Evolutionary conservation across 768 basidiomycete genomes (phyloP).

Genomic region (Tricholoma hemisulphureum): DNA sequence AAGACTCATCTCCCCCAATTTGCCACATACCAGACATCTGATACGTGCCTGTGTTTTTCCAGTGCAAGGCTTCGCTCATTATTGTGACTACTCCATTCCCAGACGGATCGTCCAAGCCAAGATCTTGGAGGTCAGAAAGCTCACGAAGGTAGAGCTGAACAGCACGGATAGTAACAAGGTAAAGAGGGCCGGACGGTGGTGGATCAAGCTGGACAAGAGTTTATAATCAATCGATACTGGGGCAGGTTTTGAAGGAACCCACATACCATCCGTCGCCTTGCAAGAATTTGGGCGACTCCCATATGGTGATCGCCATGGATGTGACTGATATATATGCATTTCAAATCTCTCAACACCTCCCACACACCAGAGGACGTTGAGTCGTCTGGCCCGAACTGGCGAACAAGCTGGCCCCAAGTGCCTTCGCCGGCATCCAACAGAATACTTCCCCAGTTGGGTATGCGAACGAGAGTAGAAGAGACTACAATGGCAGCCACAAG

Average conservation of each 20-base stretch:
- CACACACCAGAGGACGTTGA: conserved; percentile 40
- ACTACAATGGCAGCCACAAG: conserved; percentile 41
- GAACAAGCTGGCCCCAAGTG: conserved; percentile 83
- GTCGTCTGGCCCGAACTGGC: conserved; percentile 64
- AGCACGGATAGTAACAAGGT: conserved; percentile 59
- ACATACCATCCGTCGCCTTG: conserved; percentile 63
- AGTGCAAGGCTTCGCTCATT: conserved; percentile 55
- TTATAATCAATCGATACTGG: neutral
- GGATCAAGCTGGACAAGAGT: conserved; percentile 57
- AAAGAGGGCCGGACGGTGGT: conserved; percentile 60
- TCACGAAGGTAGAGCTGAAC: conserved; percentile 73
- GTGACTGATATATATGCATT: conserved; percentile 85
- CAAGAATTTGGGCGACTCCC: conserved; percentile 72
- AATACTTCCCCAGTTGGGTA: conserved; percentile 70
- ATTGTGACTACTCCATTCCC: conserved; percentile 55
- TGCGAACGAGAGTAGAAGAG: conserved; percentile 71
- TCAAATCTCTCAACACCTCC: conserved; percentile 64
- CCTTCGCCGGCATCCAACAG: conserved; percentile 93
- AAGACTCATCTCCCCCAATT: conserved; percentile 43
- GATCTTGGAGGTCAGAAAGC: conserved; percentile 64
- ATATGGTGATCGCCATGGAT: conserved; percentile 92
- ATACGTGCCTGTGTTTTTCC: conserved; percentile 38
- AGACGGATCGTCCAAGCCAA: conserved; percentile 54
- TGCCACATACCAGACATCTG: conserved; percentile 40
- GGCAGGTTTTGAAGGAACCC: neutral